Evolutionary conservation across 345 rosid genomes (phyloP).

Genomic region (Capsella bursapastoris): DNA sequence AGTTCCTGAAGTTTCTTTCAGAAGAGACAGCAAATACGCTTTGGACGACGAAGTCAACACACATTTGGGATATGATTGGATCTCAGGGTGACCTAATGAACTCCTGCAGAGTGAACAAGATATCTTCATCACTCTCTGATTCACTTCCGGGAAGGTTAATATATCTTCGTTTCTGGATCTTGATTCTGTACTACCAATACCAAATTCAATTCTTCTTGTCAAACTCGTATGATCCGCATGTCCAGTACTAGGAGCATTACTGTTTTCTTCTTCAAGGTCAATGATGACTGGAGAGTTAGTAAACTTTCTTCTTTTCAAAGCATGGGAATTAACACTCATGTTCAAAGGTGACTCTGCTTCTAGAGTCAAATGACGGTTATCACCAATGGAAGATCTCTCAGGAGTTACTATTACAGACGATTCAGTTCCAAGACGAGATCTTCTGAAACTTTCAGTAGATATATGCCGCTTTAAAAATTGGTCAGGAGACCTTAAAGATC

Average conservation of each 20-base stretch:
- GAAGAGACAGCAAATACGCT: slow-evolving; percentile 58
- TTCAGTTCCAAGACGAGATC: slow-evolving; percentile 43
- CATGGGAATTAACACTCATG: slow-evolving; percentile 71
- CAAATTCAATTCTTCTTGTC: slow-evolving; percentile 61
- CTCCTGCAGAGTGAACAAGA: slow-evolving; percentile 73
- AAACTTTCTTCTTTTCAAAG: slow-evolving; percentile 62
- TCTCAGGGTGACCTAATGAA: slow-evolving; percentile 68
- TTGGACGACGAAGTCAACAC: slow-evolving; percentile 63
- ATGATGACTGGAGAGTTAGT: slow-evolving; percentile 45
- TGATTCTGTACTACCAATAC: slow-evolving; percentile 46
- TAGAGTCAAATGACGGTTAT: slow-evolving; percentile 42
- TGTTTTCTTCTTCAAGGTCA: slow-evolving; percentile 46
- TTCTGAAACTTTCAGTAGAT: slow-evolving; percentile 45
- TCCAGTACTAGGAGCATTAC: slow-evolving; percentile 37
- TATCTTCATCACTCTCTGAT: slow-evolving; percentile 51
- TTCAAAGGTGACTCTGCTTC: slow-evolving; percentile 61
- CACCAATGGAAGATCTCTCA: slow-evolving; percentile 44
- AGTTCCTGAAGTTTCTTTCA: slow-evolving; percentile 47
- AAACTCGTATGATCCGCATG: slow-evolving; percentile 41
- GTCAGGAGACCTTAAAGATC: slow-evolving; percentile 53
- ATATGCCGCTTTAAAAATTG: slow-evolving; percentile 48
- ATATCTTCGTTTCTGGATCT: slow-evolving; percentile 40
- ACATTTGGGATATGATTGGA: slow-evolving; percentile 55
- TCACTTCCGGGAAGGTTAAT: slow-evolving; percentile 49
- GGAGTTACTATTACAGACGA: slow-evolving; percentile 53